These are phyloP conservation scores for Boletus sp. DNA, from an alignment of 1,284 basidiomycete genomes.

Conservation along the genomic window DNA sequence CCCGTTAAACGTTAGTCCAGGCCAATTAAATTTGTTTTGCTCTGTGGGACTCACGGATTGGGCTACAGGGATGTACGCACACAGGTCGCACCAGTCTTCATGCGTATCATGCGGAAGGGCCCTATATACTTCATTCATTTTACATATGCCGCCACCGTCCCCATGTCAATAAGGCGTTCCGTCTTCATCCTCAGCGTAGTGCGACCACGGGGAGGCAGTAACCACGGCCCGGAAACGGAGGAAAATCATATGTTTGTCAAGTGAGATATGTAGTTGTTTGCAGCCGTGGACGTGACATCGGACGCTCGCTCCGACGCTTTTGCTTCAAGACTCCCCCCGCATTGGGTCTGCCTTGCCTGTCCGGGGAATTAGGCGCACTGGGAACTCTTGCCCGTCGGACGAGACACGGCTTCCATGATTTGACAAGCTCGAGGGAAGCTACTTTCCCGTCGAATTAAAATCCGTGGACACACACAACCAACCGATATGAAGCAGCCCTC, in stretches of 20 bases:
- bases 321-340: not conserved
- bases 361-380: slow-evolving; percentile 21
- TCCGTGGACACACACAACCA: slow-evolving; percentile 18
- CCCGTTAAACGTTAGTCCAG: too few relatives aligned
- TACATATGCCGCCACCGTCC: slow-evolving; percentile 11
- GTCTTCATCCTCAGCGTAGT: slow-evolving; percentile 15
- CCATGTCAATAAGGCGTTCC: slow-evolving; percentile 21
- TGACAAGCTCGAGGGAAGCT: slow-evolving; percentile 6
- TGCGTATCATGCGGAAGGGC: not conserved
- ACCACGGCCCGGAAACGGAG: not conserved
- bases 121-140: slow-evolving; percentile 4
- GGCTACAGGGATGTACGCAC: not conserved
- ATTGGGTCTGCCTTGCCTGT: slow-evolving; percentile 15
- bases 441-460: slow-evolving; percentile 12
- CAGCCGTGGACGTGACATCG: slow-evolving; percentile 13
- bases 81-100: not conserved
- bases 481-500: slow-evolving; percentile 12
- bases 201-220: slow-evolving; percentile 15
- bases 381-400: slow-evolving; percentile 1
- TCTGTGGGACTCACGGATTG: slow-evolving; percentile 2
- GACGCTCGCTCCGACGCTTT: slow-evolving; percentile 11
- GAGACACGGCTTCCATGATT: slow-evolving; percentile 12
- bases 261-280: too few relatives aligned
- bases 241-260: slow-evolving; percentile 6
- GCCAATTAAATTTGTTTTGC: not conserved